Percentiles rank a stretch among this genome's conserved stretches.
These are phyloP conservation scores for Spatholobus suberectus DNA, from an alignment of 306 rosid genomes.

Conservation along the genomic window DNA sequence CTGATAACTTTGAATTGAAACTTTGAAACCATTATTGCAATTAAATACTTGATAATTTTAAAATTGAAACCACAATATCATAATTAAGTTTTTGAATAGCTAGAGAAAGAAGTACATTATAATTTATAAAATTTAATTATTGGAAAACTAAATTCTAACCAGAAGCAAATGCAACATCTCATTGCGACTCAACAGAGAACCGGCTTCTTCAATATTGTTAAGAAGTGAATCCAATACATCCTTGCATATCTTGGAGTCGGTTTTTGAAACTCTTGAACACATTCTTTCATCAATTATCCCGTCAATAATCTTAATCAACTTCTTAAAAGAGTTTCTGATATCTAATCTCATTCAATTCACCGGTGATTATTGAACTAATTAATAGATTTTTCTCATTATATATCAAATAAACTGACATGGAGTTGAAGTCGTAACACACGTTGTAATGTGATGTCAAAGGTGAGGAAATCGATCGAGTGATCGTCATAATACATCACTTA, in stretches of 20 bases:
- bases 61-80: background rate
- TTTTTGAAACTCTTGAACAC: background rate
- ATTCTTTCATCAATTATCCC: slow-evolving; percentile 41
- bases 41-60: background rate
- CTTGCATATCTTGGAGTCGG: background rate
- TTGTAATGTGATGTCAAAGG: too few relatives aligned
- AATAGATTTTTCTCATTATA: too few relatives aligned
- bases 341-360: too few relatives aligned
- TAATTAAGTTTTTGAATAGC: background rate
- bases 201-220: background rate
- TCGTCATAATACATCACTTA: too few relatives aligned
- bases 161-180: slow-evolving; percentile 21
- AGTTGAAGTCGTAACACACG: too few relatives aligned
- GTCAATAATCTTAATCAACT: background rate
- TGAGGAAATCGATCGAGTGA: too few relatives aligned
- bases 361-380: too few relatives aligned
- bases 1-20: background rate
- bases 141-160: background rate
- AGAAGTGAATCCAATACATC: slow-evolving; percentile 37
- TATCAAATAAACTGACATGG: too few relatives aligned
- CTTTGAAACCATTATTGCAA: background rate
- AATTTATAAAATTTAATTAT: background rate
- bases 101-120: background rate
- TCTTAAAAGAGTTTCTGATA: too few relatives aligned
- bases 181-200: background rate